Evolutionary conservation across 305 asterid genomes (phyloP), one percentile per base, ranked within the genome.

Genomic region (Coffea humblotiana): DNA sequence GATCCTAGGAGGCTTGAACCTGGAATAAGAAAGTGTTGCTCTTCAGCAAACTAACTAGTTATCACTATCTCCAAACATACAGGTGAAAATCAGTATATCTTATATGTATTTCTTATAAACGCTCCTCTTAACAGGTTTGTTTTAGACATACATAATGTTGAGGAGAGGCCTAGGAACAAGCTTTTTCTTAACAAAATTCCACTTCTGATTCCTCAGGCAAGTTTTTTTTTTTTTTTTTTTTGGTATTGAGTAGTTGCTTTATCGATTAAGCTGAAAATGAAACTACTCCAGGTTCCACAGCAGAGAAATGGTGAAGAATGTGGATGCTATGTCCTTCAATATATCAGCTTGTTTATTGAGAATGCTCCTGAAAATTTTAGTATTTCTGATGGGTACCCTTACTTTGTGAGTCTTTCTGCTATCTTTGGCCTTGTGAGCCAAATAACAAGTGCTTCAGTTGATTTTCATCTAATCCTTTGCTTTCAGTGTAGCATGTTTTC

Each of bases 1-100:
- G 83, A 87, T 78, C 85, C 95, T 23, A 76, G 45, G 64, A 83
- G 86, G 74, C 90, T 89, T 69, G 94, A 88, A 85, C 88, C 93
- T 43, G 78, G 54, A 54, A 90, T 88, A 80, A 85, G 90, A 80
- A 88, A 88, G 97, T 89, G 78, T 2, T 2, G 25, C 81, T 64
- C 32, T 76, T 76, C 47, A 27, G n/a, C 74, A 15, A 25, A 56
- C 58, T 68, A 18, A 61, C 54, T 21, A 3, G 51, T 60, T 61
- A 45, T 16, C 8, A 67, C 14, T 74, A 35, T 43, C n/a, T 4
- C 63, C n/a, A 60, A 21, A 21, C 48, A 67, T 43, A 67, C 45
- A 11, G 27, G 29, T 4, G 35, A 15, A 4, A 8, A 48, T 61
- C 27, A 11, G 37, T 67, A 45, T 66, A 56, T 66, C 64, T 76